phyloP scores from a whole-genome alignment of 768 basidiomycete species.

The Leccinum truebloodii region DNA sequence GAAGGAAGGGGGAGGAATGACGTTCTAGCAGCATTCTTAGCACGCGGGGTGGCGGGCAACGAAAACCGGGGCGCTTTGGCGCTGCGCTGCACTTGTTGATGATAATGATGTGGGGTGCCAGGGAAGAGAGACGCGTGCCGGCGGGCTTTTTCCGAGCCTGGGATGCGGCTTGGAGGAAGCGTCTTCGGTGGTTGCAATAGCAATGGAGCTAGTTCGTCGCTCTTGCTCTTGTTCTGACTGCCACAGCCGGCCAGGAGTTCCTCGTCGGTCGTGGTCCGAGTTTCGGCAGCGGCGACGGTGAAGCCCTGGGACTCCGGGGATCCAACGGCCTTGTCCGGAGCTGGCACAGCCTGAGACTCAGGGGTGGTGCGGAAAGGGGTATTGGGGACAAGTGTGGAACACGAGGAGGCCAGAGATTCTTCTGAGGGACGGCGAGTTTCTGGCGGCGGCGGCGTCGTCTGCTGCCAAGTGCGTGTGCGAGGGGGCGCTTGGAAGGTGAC shows the following conservation, averaged over 20 bases:
- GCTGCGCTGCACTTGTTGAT: slow-evolving; percentile 9
- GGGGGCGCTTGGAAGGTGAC: neutral
- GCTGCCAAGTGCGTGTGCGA: neutral
- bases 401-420: slow-evolving; percentile 6
- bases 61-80: slow-evolving; percentile 19
- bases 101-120: neutral
- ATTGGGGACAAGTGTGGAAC: slow-evolving; percentile 17
- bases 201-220: neutral
- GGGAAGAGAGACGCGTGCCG: slow-evolving; percentile 15
- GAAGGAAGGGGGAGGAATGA: neutral
- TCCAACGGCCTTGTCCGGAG: neutral
- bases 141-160: neutral
- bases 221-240: neutral
- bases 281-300: neutral
- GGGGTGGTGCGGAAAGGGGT: neutral
- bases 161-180: neutral
- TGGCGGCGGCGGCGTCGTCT: neutral
- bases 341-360: neutral
- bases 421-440: neutral
- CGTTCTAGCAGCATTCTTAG: neutral
- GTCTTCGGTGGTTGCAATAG: neutral
- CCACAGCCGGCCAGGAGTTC: neutral
- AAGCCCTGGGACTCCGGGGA: neutral
- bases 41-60: slow-evolving; percentile 9
- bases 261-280: neutral